Conservation (phyloP, 495 filamentous ascomycete genomes). For the Pyrenula massariospora region DNA sequence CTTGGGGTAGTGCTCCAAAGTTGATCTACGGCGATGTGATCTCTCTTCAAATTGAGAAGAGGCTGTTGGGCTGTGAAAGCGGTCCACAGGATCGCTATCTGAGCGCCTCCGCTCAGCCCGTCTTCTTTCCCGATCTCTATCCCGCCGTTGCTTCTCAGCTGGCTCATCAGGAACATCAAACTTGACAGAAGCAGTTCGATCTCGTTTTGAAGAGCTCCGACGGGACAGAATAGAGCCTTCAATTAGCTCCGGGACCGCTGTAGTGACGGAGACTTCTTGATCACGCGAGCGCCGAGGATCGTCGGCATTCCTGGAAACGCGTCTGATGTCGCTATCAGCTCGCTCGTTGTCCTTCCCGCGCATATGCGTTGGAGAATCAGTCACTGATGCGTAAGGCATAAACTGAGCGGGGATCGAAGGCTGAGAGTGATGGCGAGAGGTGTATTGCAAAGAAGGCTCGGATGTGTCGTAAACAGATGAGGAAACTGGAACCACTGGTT, state of each 20-base stretch:
- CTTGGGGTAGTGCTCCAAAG: too few relatives aligned
- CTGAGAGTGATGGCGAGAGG: slow-evolving; percentile 9
- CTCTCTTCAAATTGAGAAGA: too few relatives aligned
- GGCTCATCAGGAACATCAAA: slow-evolving; percentile 38
- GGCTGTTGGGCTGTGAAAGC: slow-evolving; percentile 1
- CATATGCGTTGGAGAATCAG: not conserved
- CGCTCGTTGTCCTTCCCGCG: not conserved
- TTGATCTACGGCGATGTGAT: not conserved
- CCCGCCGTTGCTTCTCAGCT: slow-evolving; percentile 28
- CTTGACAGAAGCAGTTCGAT: slow-evolving; percentile 29
- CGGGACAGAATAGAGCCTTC: slow-evolving; percentile 19
- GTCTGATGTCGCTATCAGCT: not conserved
- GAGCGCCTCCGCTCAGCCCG: slow-evolving; percentile 10
- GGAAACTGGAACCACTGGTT: slow-evolving; percentile 43
- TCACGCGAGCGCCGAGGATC: not conserved
- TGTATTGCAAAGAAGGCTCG: slow-evolving; percentile 22
- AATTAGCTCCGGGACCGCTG: slow-evolving; percentile 8
- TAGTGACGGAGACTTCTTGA: not conserved
- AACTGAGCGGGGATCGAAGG: not conserved
- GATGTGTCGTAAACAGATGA: slow-evolving; percentile 39
- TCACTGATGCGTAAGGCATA: not conserved
- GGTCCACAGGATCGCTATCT: slow-evolving; percentile 4
- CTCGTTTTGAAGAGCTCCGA: slow-evolving; percentile 21
- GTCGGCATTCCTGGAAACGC: not conserved
- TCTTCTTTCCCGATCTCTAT: slow-evolving; percentile 18